phyloP scores from a whole-genome alignment of 2,329 filamentous ascomycete species.

The Epicoccum sorghinum region DNA sequence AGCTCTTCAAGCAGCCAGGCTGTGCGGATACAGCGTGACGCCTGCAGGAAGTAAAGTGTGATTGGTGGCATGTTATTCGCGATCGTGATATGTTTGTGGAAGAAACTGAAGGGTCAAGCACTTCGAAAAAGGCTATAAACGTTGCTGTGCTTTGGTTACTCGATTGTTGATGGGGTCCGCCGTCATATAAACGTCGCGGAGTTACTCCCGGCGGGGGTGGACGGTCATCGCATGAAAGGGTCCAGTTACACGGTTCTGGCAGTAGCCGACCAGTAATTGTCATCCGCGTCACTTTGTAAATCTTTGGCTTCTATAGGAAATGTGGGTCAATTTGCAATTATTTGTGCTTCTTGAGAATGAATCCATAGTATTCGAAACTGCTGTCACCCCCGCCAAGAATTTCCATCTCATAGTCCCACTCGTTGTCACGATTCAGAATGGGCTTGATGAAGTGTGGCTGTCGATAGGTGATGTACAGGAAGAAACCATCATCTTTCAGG shows the following conservation, averaged over 20 bases:
- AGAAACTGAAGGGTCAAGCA: neutral
- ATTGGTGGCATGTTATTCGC: constrained; percentile 35
- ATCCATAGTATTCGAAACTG: constrained; percentile 19
- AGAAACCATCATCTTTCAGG: constrained; percentile 55
- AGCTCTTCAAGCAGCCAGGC: constrained; percentile 57
- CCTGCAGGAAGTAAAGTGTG: constrained; percentile 56
- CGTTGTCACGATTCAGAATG: constrained; percentile 26
- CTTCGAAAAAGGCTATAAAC: neutral
- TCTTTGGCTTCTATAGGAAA: neutral
- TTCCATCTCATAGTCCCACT: constrained; percentile 31
- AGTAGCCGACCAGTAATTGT: constrained; percentile 5
- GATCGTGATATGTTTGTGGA: neutral
- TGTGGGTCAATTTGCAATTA: neutral
- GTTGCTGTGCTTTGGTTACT: neutral
- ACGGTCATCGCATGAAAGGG: constrained; percentile 4
- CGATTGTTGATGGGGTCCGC: neutral
- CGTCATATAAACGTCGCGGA: constrained; percentile 20
- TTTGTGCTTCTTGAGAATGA: constrained; percentile 8
- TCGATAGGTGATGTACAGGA: constrained; percentile 55
- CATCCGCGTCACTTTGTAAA: neutral
- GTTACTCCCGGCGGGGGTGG: constrained; percentile 16
- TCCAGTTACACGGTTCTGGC: neutral
- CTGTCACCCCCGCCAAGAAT: constrained; percentile 22
- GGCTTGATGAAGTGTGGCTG: constrained; percentile 43
- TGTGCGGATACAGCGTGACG: constrained; percentile 52